These are phyloP conservation scores for Lactarius evosmus DNA, from an alignment of 768 basidiomycete species.

Conservation along the genomic window DNA sequence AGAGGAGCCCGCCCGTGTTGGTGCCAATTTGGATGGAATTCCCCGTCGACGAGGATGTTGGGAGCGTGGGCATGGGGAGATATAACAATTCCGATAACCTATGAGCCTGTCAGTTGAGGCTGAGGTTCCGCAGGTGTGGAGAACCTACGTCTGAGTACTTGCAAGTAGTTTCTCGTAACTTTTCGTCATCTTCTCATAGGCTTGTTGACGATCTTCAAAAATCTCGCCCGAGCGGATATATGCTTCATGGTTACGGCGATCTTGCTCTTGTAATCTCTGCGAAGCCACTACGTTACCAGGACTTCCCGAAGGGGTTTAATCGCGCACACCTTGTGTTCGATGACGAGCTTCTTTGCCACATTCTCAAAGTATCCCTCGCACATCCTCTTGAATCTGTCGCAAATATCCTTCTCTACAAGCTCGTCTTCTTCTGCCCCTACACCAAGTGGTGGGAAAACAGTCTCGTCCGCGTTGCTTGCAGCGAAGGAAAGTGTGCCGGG, in stretches of 20 bases:
- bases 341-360: conserved; percentile 86
- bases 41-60: conserved; percentile 74
- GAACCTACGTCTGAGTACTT: conserved; percentile 78
- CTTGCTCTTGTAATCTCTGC: conserved; percentile 94
- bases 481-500: conserved; percentile 51
- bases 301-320: background rate
- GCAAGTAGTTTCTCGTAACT: conserved; percentile 87
- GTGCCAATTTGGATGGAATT: conserved; percentile 77
- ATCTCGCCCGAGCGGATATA: conserved; percentile 99
- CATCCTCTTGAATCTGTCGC: conserved; percentile 87
- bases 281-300: background rate
- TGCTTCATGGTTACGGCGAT: conserved; percentile 95
- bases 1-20: conserved; percentile 40
- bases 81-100: conserved; percentile 92
- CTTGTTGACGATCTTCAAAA: conserved; percentile 97
- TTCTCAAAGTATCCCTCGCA: conserved; percentile 91
- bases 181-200: conserved; percentile 98
- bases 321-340: conserved; percentile 77
- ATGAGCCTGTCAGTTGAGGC: conserved; percentile 6
- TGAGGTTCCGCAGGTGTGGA: background rate
- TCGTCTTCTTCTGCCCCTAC: conserved; percentile 57
- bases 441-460: conserved; percentile 30
- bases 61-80: conserved; percentile 76
- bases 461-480: conserved; percentile 36
- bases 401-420: conserved; percentile 79